These are phyloP conservation scores for Penicillium hesseltinei DNA, from an alignment of 2,329 filamentous ascomycete species.

Conservation along the genomic window DNA sequence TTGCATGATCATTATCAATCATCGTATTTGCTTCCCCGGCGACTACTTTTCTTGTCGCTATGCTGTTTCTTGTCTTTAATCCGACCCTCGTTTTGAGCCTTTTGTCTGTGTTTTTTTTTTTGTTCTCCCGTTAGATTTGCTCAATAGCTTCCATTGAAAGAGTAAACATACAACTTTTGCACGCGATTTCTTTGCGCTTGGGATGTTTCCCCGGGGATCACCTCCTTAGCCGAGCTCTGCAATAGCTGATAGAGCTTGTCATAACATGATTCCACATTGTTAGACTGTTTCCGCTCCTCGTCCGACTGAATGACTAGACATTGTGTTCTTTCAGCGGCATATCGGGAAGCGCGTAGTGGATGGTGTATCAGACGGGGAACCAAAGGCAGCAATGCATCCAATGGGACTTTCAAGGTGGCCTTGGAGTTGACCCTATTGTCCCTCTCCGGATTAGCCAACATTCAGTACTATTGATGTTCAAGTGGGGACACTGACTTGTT, in stretches of 20 bases:
- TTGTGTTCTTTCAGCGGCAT: slow-evolving; percentile 53
- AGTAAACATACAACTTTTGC: slow-evolving; percentile 50
- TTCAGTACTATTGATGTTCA: slow-evolving; percentile 6
- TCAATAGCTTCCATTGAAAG: background rate
- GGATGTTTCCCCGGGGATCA: slow-evolving; percentile 61
- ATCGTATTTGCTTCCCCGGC: slow-evolving; percentile 44
- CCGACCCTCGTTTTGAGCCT: slow-evolving; percentile 57
- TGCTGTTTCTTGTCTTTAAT: slow-evolving; percentile 60
- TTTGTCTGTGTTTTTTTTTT: slow-evolving; percentile 45
- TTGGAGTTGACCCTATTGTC: slow-evolving; percentile 61
- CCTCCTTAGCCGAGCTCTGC: slow-evolving; percentile 48
- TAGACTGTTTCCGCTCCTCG: slow-evolving; percentile 60
- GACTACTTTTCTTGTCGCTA: slow-evolving; percentile 60
- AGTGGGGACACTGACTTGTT: slow-evolving; percentile 56
- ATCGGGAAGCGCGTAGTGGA: slow-evolving; percentile 53
- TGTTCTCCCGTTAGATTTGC: slow-evolving; percentile 7
- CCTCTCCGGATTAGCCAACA: slow-evolving; percentile 5
- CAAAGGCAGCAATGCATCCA: slow-evolving; percentile 52
- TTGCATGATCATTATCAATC: slow-evolving; percentile 28
- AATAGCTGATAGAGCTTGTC: slow-evolving; percentile 57
- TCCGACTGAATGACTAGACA: slow-evolving; percentile 62
- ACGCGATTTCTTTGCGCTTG: slow-evolving; percentile 56
- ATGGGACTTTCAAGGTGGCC: slow-evolving; percentile 59
- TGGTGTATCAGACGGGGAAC: slow-evolving; percentile 56
- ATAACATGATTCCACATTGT: slow-evolving; percentile 61